Conservation (phyloP, 768 basidiomycete genomes). For the Suillus brevipes region DNA sequence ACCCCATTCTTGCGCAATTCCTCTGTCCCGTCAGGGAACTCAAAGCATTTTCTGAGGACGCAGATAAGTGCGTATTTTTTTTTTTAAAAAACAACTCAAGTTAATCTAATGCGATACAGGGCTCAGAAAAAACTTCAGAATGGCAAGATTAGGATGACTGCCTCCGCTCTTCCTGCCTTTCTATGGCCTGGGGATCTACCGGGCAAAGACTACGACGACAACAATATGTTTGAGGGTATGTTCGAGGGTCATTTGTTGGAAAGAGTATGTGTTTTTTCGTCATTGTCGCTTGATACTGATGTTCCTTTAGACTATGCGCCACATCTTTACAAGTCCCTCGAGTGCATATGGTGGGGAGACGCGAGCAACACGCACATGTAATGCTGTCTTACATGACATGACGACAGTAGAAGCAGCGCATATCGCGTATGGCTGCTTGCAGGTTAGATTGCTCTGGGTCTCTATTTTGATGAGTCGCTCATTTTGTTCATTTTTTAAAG, state of each 20-base stretch:
- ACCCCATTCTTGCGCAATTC: neutral
- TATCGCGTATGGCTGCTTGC: neutral
- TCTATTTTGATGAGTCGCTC: no score
- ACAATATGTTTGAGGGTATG: no score
- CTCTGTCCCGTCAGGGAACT: neutral
- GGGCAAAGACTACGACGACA: neutral
- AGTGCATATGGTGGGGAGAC: neutral
- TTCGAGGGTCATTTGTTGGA: no score
- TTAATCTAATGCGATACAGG: neutral
- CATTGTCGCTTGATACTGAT: no score
- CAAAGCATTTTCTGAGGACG: no score
- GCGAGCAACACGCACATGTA: neutral
- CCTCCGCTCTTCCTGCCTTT: constrained; percentile 1
- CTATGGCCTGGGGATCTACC: constrained; percentile 3
- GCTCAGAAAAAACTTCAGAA: neutral
- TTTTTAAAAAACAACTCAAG: no score
- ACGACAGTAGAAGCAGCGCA: constrained; percentile 4
- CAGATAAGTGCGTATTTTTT: no score
- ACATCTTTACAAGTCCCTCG: no score
- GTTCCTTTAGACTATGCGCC: no score
- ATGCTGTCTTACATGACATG: constrained; percentile 13
- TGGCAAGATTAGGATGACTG: constrained; percentile 6
- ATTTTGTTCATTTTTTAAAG: no score
- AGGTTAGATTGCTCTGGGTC: constrained; percentile 1
- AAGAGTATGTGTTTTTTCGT: no score